Conservation (phyloP, 345 rosid genomes). For the Turritis glabra region DNA sequence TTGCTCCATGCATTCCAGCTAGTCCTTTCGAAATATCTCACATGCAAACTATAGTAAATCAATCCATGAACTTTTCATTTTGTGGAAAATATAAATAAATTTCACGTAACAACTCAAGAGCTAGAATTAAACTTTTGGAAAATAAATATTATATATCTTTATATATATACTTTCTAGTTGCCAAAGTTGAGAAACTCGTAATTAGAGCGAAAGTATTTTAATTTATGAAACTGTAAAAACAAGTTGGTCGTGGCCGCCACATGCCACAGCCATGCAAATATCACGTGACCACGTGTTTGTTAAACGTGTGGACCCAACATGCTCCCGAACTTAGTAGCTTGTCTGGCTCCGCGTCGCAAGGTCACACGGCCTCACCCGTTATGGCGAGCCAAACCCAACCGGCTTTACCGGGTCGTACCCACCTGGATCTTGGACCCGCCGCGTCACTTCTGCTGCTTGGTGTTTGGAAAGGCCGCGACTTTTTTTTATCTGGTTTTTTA, state of each 20-base stretch:
- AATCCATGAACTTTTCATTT: background rate
- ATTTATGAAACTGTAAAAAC: background rate
- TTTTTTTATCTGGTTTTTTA: background rate
- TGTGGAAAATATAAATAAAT: background rate
- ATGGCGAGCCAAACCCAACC: conserved; percentile 30
- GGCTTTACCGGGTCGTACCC: conserved; percentile 17
- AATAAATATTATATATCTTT: background rate
- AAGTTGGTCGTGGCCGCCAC: background rate
- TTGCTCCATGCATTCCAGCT: background rate
- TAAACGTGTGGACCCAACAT: conserved; percentile 4
- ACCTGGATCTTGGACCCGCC: conserved; percentile 17
- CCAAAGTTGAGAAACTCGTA: background rate
- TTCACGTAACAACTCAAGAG: background rate
- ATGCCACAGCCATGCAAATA: conserved; percentile 14
- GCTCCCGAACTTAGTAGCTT: conserved; percentile 14
- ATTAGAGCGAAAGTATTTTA: background rate
- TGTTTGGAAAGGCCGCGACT: conserved; percentile 23
- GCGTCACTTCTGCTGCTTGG: conserved; percentile 27
- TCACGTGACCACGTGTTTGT: conserved; percentile 27
- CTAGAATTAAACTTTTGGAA: background rate
- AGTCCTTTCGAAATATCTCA: background rate
- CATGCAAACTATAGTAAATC: background rate
- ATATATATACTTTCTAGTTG: too few species aligned
- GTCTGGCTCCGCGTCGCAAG: conserved; percentile 35
- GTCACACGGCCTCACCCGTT: conserved; percentile 34